These are phyloP conservation scores for Aschersonia sp. DNA, from an alignment of 2,329 filamentous ascomycete species.

Conservation along the genomic window DNA sequence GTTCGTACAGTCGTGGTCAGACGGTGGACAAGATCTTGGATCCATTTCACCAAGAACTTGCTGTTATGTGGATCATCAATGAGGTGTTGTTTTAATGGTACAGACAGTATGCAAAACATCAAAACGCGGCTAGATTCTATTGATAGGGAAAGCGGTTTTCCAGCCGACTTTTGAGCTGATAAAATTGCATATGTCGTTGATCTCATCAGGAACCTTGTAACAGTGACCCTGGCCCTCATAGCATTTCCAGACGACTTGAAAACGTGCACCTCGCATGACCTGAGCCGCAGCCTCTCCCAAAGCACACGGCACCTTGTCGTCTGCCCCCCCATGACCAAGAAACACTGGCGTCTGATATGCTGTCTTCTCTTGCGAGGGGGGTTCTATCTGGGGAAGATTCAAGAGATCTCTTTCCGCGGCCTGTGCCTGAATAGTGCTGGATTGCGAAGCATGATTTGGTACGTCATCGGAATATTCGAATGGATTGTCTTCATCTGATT, in stretches of 20 bases:
- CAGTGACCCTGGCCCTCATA: constrained; percentile 30
- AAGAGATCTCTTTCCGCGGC: constrained; percentile 17
- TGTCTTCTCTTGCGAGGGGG: constrained; percentile 1
- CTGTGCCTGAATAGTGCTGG: constrained; percentile 6
- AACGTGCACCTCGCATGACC: constrained; percentile 15
- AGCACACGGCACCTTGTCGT: constrained; percentile 20
- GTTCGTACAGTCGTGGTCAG: too few relatives aligned
- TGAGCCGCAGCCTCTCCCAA: constrained; percentile 16
- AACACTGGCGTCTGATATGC: constrained; percentile 22
- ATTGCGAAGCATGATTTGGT: constrained; percentile 5
- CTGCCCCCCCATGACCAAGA: constrained; percentile 24
- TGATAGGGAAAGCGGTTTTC: neutral
- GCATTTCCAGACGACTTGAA: constrained; percentile 10
- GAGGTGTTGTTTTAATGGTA: neutral
- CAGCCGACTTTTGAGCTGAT: constrained; percentile 2
- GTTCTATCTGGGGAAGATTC: constrained; percentile 9
- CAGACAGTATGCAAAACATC: neutral
- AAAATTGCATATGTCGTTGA: constrained; percentile 26
- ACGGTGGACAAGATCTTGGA: too few relatives aligned
- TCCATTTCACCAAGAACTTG: too few relatives aligned
- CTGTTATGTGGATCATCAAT: too few relatives aligned
- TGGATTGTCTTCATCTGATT: constrained; percentile 9
- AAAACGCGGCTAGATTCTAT: neutral
- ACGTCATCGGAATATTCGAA: constrained; percentile 7
- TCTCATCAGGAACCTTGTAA: constrained; percentile 29